phyloP scores from a whole-genome alignment of 2,329 filamentous ascomycete genomes.

The Zymoseptoria brevis region DNA sequence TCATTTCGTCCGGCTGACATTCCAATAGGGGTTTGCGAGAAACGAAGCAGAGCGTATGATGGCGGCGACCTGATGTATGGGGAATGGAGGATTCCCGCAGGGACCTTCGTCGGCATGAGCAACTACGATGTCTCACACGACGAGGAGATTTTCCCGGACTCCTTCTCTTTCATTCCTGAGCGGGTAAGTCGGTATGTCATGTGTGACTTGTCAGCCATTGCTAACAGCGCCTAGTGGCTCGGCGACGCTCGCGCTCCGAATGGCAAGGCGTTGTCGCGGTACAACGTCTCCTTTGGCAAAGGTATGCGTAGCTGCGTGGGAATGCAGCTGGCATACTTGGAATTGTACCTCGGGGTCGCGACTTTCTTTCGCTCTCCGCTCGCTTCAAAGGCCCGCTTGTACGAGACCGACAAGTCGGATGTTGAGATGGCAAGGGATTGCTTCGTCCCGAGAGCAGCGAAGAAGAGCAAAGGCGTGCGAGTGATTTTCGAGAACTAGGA shows the following conservation, averaged over 20 bases:
- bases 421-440: slow-evolving; percentile 1
- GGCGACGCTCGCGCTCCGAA: slow-evolving; percentile 5
- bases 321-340: slow-evolving; percentile 9
- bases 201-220: not conserved
- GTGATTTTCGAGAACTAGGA: not conserved
- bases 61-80: slow-evolving; percentile 8
- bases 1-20: not conserved
- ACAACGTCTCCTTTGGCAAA: slow-evolving; percentile 7
- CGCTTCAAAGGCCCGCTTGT: not conserved
- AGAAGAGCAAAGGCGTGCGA: not conserved
- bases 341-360: slow-evolving; percentile 6
- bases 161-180: slow-evolving; percentile 8
- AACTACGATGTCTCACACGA: slow-evolving; percentile 11
- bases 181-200: not conserved
- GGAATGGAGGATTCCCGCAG: slow-evolving; percentile 12
- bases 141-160: slow-evolving; percentile 10
- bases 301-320: slow-evolving; percentile 10
- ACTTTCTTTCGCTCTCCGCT: slow-evolving; percentile 6
- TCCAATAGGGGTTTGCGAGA: not conserved
- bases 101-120: slow-evolving; percentile 9
- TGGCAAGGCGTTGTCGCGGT: slow-evolving; percentile 6
- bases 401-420: slow-evolving; percentile 4
- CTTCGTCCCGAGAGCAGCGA: not conserved
- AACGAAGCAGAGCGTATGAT: slow-evolving; percentile 3
- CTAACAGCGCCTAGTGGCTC: slow-evolving; percentile 5